Evolutionary conservation across 108 stramenopile species (phyloP).

Genomic region (Thalassiosira profunda): DNA sequence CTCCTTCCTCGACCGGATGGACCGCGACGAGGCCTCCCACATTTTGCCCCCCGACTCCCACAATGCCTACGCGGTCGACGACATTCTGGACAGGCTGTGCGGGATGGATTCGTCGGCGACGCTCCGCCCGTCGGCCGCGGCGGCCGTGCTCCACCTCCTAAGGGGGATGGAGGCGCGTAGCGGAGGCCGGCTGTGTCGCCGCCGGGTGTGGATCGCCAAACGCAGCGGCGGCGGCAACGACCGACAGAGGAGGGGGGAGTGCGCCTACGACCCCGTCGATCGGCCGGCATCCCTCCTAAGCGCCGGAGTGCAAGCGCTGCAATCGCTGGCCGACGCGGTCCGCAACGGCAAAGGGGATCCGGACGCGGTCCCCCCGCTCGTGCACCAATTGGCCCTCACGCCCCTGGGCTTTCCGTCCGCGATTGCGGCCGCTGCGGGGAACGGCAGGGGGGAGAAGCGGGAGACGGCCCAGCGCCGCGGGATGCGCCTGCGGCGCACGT

Average conservation of each 20-base stretch:
- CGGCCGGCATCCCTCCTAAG: conserved; percentile 19
- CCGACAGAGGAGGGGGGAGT: conserved; percentile 4
- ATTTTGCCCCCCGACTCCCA: not conserved
- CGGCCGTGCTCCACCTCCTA: conserved; percentile 17
- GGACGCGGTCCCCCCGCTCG: conserved; percentile 42
- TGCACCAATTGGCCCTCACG: conserved; percentile 45
- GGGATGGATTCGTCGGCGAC: conserved; percentile 1
- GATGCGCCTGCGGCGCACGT: conserved; percentile 24
- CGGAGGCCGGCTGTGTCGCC: conserved; percentile 12
- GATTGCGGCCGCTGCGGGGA: not conserved
- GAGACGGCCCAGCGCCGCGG: conserved; percentile 37
- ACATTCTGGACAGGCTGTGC: conserved; percentile 33
- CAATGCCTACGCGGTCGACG: conserved; percentile 7
- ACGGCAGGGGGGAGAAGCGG: not conserved
- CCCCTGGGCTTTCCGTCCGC: not conserved
- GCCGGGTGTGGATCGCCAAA: conserved; percentile 14
- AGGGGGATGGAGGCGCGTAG: conserved; percentile 25
- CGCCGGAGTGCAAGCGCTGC: conserved; percentile 9
- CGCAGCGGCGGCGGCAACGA: not conserved
- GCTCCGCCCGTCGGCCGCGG: conserved; percentile 11
- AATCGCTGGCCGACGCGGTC: not conserved
- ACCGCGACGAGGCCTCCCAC: conserved; percentile 13
- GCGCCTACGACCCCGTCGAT: conserved; percentile 21
- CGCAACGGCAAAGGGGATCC: not conserved
- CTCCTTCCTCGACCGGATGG: conserved; percentile 23